Percentiles rank a stretch among this genome's conserved stretches.
phyloP scores from a whole-genome alignment of 2,329 filamentous ascomycete genomes.

The Berkeleyomyces basicola region DNA sequence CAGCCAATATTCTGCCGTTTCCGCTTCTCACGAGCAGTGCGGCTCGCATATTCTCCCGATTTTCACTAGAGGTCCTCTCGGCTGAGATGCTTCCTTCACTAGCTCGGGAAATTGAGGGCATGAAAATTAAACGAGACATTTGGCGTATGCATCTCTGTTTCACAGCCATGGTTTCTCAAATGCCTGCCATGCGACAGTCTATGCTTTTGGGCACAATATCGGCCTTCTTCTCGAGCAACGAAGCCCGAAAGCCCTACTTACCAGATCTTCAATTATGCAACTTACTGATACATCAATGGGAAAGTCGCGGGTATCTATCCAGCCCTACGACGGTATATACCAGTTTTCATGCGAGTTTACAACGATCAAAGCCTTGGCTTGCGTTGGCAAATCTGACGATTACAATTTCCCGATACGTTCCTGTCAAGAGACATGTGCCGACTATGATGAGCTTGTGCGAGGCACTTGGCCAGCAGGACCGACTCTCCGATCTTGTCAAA shows the following conservation, averaged over 20 bases:
- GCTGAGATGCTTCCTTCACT: not conserved
- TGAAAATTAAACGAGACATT: not conserved
- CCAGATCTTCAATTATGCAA: conserved; percentile 14
- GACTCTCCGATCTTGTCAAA: conserved; percentile 12
- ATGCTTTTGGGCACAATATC: conserved; percentile 15
- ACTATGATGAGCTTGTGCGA: conserved; percentile 14
- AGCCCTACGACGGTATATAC: not conserved
- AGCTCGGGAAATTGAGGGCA: not conserved
- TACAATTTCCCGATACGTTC: conserved; percentile 6
- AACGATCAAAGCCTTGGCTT: not conserved
- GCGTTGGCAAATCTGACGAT: conserved; percentile 8
- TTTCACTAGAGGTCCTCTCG: not conserved
- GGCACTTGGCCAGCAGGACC: conserved; percentile 13
- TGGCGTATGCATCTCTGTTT: conserved; percentile 13
- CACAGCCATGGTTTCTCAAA: conserved; percentile 15
- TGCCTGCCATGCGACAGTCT: conserved; percentile 12
- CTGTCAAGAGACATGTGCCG: conserved; percentile 4
- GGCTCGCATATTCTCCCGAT: conserved; percentile 6
- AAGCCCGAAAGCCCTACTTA: not conserved
- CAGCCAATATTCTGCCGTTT: conserved; percentile 8
- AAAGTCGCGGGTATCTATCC: conserved; percentile 13
- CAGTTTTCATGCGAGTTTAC: not conserved
- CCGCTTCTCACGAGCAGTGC: conserved; percentile 3
- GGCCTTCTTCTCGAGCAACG: conserved; percentile 6
- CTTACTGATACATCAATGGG: conserved; percentile 16